Conservation (phyloP, 208 protist genomes). For the Porcisia deanei region DNA sequence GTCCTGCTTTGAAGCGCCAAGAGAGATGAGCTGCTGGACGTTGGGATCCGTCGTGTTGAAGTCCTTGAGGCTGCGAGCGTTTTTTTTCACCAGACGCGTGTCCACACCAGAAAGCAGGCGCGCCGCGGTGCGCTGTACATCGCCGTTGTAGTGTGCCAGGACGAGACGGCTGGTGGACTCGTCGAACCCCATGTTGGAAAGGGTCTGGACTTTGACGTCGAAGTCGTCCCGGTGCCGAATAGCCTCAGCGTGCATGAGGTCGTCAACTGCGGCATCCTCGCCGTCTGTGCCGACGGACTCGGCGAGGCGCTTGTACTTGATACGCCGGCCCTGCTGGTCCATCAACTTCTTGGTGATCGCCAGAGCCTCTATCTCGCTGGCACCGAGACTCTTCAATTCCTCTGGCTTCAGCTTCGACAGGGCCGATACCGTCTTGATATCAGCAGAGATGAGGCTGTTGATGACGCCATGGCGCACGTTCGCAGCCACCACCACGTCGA, state of each 20-base stretch:
- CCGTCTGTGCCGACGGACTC: slow-evolving; percentile 49
- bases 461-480: slow-evolving; percentile 49
- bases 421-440: slow-evolving; percentile 61
- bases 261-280: slow-evolving; percentile 30
- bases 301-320: slow-evolving; percentile 55
- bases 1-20: slow-evolving; percentile 64
- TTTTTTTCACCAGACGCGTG: slow-evolving; percentile 38
- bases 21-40: slow-evolving; percentile 75
- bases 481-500: slow-evolving; percentile 57
- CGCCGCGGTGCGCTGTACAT: slow-evolving; percentile 64
- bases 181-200: slow-evolving; percentile 64
- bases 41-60: slow-evolving; percentile 63
- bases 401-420: slow-evolving; percentile 55
- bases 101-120: slow-evolving; percentile 65
- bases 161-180: slow-evolving; percentile 43
- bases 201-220: slow-evolving; percentile 47
- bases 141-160: slow-evolving; percentile 82
- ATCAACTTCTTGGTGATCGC: slow-evolving; percentile 57
- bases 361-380: slow-evolving; percentile 64
- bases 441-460: slow-evolving; percentile 48
- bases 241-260: slow-evolving; percentile 38
- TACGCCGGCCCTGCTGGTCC: slow-evolving; percentile 50
- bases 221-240: slow-evolving; percentile 47
- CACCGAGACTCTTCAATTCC: slow-evolving; percentile 61
- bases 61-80: slow-evolving; percentile 55